phyloP scores from a whole-genome alignment of 2,329 filamentous ascomycete species.

The Pezizomycotina sp. region DNA sequence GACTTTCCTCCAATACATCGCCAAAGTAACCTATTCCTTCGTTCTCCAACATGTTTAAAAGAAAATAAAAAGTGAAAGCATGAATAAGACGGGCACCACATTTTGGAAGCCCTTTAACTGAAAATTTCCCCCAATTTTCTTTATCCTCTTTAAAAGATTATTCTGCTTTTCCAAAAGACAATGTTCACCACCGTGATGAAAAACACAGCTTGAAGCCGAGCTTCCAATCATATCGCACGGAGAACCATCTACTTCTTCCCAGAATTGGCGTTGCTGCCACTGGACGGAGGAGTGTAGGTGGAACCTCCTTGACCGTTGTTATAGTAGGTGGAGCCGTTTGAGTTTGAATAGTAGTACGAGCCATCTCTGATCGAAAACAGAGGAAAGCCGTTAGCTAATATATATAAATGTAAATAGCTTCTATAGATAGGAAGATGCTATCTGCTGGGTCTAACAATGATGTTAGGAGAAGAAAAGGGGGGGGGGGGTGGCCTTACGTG shows the following conservation, averaged over 20 bases:
- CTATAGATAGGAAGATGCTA: slow-evolving; percentile 22
- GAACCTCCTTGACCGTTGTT: slow-evolving; percentile 19
- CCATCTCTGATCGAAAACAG: not conserved
- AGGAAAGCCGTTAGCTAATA: not conserved
- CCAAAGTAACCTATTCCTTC: too few relatives aligned
- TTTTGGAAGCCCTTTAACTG: too few relatives aligned
- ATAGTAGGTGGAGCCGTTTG: slow-evolving; percentile 20
- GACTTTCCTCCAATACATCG: too few relatives aligned
- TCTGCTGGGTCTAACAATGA: not conserved
- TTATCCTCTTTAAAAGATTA: too few relatives aligned
- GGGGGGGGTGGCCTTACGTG: not conserved
- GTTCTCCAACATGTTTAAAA: too few relatives aligned
- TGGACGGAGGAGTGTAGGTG: slow-evolving; percentile 18
- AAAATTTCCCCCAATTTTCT: too few relatives aligned
- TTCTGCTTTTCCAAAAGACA: too few relatives aligned
- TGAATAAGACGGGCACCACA: too few relatives aligned
- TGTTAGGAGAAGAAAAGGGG: not conserved
- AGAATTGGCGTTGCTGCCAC: slow-evolving; percentile 2
- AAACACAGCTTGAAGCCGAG: too few relatives aligned
- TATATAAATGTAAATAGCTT: slow-evolving; percentile 17
- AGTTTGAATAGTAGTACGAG: not conserved
- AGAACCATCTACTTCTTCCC: slow-evolving; percentile 20
- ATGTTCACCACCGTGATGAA: too few relatives aligned
- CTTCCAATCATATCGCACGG: too few relatives aligned
- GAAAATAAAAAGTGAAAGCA: too few relatives aligned